Percentiles rank a stretch among this genome's conserved stretches.
These are phyloP conservation scores for Spongospora subterranea DNA, from an alignment of 208 protist genomes.

Conservation along the genomic window DNA sequence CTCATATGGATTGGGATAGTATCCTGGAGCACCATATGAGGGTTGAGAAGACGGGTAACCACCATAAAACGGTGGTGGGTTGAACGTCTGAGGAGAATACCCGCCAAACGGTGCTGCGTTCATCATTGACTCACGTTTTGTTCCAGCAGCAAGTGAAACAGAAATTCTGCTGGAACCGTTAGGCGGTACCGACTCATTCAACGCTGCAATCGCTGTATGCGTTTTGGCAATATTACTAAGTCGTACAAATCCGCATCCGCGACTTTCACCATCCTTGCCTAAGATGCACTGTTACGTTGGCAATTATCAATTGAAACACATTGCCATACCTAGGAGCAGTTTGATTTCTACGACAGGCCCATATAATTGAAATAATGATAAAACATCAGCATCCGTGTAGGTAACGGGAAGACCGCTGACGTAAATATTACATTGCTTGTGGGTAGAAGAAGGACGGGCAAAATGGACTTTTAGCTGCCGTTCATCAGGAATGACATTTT, in stretches of 20 bases:
- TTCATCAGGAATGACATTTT: not conserved
- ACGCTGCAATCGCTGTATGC: not conserved
- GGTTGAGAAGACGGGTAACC: not conserved
- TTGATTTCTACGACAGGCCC: constrained; percentile 29
- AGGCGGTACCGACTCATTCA: constrained; percentile 19
- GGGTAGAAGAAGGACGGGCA: not conserved
- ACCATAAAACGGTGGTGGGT: not conserved
- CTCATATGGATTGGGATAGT: no score
- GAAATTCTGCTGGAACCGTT: constrained; percentile 19
- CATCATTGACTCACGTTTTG: not conserved
- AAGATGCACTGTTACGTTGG: not conserved
- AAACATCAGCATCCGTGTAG: constrained; percentile 41
- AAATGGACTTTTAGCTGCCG: constrained; percentile 44
- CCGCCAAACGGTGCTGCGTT: not conserved
- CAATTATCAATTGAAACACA: not conserved
- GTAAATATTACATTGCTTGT: constrained; percentile 54
- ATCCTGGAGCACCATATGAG: not conserved
- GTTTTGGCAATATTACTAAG: constrained; percentile 52
- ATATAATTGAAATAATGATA: not conserved
- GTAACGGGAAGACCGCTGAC: not conserved
- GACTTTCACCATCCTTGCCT: constrained; percentile 45
- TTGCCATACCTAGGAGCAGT: constrained; percentile 12
- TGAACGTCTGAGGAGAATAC: not conserved
- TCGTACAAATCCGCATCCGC: constrained; percentile 16
- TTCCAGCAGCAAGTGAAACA: constrained; percentile 13